Evolutionary conservation across 2,329 filamentous ascomycete genomes (phyloP).

Genomic region (Venturia nashicola): DNA sequence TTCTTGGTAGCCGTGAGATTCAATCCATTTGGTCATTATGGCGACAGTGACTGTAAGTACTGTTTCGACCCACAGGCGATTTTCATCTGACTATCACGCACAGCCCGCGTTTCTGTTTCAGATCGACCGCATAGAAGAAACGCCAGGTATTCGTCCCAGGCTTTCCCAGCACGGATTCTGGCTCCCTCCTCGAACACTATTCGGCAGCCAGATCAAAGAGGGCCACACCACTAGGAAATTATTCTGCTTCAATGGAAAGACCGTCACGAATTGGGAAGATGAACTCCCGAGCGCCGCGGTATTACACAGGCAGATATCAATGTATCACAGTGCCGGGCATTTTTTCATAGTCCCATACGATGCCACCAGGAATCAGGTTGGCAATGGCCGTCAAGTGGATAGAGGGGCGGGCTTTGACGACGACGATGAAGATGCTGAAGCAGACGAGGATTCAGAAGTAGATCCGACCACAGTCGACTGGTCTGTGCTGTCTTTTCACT

Average conservation of each 20-base stretch:
- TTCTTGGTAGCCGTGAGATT: neutral
- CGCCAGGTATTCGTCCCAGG: neutral
- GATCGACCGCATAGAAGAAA: conserved; percentile 5
- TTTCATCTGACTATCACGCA: neutral
- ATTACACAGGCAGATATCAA: conserved; percentile 3
- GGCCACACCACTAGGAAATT: neutral
- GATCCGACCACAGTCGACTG: neutral
- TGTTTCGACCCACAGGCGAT: neutral
- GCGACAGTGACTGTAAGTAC: neutral
- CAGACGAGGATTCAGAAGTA: neutral
- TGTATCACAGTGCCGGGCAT: conserved; percentile 5
- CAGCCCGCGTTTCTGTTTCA: conserved; percentile 7
- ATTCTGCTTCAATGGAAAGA: conserved; percentile 5
- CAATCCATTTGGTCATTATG: neutral
- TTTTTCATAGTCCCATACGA: conserved; percentile 9
- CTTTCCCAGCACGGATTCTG: conserved; percentile 1
- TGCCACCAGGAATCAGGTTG: conserved; percentile 3
- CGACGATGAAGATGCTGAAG: conserved; percentile 6
- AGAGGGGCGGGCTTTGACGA: neutral
- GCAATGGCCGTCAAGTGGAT: conserved; percentile 4
- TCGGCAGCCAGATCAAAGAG: conserved; percentile 4
- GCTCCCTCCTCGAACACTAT: conserved; percentile 2
- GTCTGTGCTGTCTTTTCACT: conserved; percentile 4
- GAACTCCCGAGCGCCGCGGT: neutral
- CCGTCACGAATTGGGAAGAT: neutral